phyloP scores from a whole-genome alignment of 1,139 yeast genomes.

The Lodderomyces orthopsilosis region DNA sequence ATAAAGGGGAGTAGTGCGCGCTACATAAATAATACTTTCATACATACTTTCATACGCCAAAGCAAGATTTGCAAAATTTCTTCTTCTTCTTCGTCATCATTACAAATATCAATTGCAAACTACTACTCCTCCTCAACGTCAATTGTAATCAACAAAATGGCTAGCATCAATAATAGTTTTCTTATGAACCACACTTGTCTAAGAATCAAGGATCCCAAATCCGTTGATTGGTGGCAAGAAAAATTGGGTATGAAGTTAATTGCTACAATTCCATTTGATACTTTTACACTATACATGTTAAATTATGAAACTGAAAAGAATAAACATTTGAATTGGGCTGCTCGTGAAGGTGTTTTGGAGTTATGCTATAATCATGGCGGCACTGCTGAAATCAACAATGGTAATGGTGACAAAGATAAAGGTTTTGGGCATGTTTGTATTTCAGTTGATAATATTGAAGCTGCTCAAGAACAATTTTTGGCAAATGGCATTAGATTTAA shows the following conservation, averaged over 20 bases:
- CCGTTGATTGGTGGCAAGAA: conserved; percentile 70
- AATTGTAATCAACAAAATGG: conserved; percentile 20
- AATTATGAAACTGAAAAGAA: conserved; percentile 53
- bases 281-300: conserved; percentile 67
- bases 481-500: conserved; percentile 68
- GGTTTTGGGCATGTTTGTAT: conserved; percentile 96
- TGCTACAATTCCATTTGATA: conserved; percentile 51
- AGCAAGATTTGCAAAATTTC: background rate
- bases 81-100: background rate
- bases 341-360: conserved; percentile 77
- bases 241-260: conserved; percentile 73
- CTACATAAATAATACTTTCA: no score
- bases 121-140: conserved; percentile 1
- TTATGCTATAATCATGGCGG: conserved; percentile 79
- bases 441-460: conserved; percentile 75
- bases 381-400: conserved; percentile 71
- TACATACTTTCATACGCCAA: no score
- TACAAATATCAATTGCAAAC: background rate
- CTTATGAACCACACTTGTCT: conserved; percentile 70
- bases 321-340: conserved; percentile 46
- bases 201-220: conserved; percentile 79
- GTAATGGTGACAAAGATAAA: conserved; percentile 77
- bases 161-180: conserved; percentile 29
- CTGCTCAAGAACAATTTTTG: conserved; percentile 55
- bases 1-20: no score